Percentiles rank a stretch among this genome's conserved stretches.
Conservation (phyloP, 495 filamentous ascomycete genomes). For the Thozetella sp. region DNA sequence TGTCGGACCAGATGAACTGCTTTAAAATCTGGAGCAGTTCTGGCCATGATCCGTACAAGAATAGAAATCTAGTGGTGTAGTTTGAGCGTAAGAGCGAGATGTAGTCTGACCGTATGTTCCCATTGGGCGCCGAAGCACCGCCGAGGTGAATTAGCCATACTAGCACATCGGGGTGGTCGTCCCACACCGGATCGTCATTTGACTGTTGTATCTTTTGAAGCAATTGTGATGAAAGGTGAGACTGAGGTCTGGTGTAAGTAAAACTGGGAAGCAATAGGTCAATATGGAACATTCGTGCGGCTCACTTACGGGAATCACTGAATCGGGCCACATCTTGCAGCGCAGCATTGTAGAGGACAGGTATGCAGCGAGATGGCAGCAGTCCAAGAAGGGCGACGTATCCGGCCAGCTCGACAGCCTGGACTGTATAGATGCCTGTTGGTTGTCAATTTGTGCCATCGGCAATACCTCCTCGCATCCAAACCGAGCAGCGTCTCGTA, state of each 20-base stretch:
- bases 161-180: conserved; percentile 14
- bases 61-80: background rate
- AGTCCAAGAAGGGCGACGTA: conserved; percentile 20
- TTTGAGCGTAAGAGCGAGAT: background rate
- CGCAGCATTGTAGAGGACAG: conserved; percentile 36
- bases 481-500: conserved; percentile 24
- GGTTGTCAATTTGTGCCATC: conserved; percentile 38
- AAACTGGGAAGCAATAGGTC: too few relatives aligned
- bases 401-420: conserved; percentile 25
- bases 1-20: background rate
- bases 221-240: conserved; percentile 8
- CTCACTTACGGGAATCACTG: conserved; percentile 34
- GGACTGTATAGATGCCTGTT: conserved; percentile 38
- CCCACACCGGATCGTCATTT: conserved; percentile 23
- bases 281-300: background rate
- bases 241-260: too few relatives aligned
- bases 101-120: background rate
- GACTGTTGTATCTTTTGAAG: conserved; percentile 25
- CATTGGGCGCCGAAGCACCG: background rate
- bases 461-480: conserved; percentile 20
- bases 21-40: background rate
- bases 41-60: background rate
- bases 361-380: conserved; percentile 37
- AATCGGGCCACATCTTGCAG: conserved; percentile 36
- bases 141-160: background rate